Base-by-base conservation (phyloP, 345 rosid species). In the Sonneratia alba region DNA sequence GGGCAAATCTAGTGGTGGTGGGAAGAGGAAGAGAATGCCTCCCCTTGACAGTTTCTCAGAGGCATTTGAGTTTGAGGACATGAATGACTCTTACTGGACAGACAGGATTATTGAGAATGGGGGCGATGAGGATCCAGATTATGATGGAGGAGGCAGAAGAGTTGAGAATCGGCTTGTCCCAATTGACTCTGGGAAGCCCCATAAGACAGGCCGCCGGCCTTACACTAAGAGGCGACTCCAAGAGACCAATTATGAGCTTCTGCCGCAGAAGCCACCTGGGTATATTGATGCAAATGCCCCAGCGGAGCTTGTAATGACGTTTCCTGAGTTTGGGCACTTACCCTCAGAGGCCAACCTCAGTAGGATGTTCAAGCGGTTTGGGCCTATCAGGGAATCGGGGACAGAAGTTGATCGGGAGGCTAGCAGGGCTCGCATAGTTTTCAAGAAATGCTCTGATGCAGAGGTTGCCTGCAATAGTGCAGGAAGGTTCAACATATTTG, bases 81-180 rank as follows among this genome's bases (percentile, higher is more conserved):
- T 83, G 93, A 88, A 79, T 55, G 98, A 94, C 76, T 89, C 97
- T 70, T 94, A 89, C 68, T 94, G 98, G 98, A 94, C 95, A 51
- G 93, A 91, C 83, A 85, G 90, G 74, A 83, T 91, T 71, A 85
- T 94, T 49, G 87, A 88, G 76, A 91, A 94, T 81, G 96, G 96
- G 57, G 85, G 88, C n/a, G 96, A 87, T 76, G 97, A 88, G 88
- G 91, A 87, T 57, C 87, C 82, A 72, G 37, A 80, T 34, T 67
- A 51, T 42, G 70, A 67, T 21, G 76, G 79, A 53, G 83, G 75
- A 65, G 86, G 79, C 72, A 74, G 71, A 34, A 82, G 73, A 78
- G 78, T 75, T 43, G 86, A 81, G 24, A 80, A 85, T 80, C 84
- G 80, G 61, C 51, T 83, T 76, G 85, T 87, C 75, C 89, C 91